Base-by-base conservation (phyloP, 371 early-diverging fungal genomes). In the Phascolomyces articulosus region DNA sequence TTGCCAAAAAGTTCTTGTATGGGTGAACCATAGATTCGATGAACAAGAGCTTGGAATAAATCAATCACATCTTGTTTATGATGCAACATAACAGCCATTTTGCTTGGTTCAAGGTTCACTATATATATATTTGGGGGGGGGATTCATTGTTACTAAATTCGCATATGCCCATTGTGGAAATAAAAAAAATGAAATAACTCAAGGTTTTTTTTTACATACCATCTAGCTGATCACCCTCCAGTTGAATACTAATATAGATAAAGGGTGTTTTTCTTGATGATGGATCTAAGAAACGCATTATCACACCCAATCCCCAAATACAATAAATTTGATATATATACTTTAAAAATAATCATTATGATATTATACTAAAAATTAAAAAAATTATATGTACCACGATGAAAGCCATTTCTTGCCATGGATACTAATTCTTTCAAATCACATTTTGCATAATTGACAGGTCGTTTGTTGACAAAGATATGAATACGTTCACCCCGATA, bases 81-180 rank as follows among this genome's bases (percentile, higher is more conserved):
- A 23, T 79, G 82, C 27, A 82, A 65, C 4, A 75, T 49, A 15
- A 82, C 67, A 0, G 67, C 72, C 26, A 65, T 69, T 34, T 82
- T 82, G 54, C 65, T 68, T 0, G 82, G 82, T 27, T 82, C 82
- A 20, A 82, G 48, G 57, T 82, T 82, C 9, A 82, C 82, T 82
- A 64, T 49, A 20, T 16, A 47, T 2, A n/a, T n/a, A n/a, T n/a
- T n/a, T n/a, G n/a, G n/a, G n/a, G n/a, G n/a, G n/a, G n/a, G n/a
- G n/a, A n/a, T 29, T n/a, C 7, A 6, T 26, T 57, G 2, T 40
- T 26, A 38, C 10, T 7, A 11, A 18, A 24, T n/a, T 18, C 21
- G 16, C 9, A 24, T 16, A 44, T 44, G 26, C 16, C 29, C 34
- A 49, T n/a, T 20, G 16, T 4, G n/a, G n/a, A n/a, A n/a, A n/a